Base-by-base conservation (phyloP, 805 yeast species). In the Nakazawaea siamensis region DNA sequence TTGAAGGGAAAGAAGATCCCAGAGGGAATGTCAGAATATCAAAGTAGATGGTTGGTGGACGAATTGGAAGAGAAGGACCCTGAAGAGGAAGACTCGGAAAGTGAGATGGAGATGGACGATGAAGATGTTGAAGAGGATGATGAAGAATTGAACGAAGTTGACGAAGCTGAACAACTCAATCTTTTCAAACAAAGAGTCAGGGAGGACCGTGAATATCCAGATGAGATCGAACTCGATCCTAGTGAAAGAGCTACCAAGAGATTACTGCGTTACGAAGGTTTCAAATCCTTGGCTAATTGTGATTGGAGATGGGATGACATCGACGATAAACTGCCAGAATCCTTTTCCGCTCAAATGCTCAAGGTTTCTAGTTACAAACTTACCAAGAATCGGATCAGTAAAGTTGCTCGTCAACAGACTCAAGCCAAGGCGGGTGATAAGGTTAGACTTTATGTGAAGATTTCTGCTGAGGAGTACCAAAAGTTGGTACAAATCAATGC, bases 191-290 rank as follows among this genome's bases (percentile, higher is more conserved):
- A 66, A 26, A 57, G 73, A 42, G 95, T 77, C 45, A 71, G 72
- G 40, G 97, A 88, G 37, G 97, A 86, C 53, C 68, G 75, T 24
- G 95, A 88, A 48, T 92, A 87, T 66, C 97, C 97, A 0, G 99
- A 92, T 58, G 98, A 92, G 60, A 60, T 90, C 37, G 97, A 92
- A 55, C 61, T 92, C 28, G 70, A 68, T 30, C 97, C 97, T 20
- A 52, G 57, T 5, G 88, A 73, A 44, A 69, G 81, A 4, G 97
- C 84, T 8, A 71, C 70, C 47, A 86, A 87, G 43, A 70, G 85
- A 43, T 66, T 92, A 38, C 58, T 66, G 20, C 73, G 87, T 42
- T 90, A 86, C 58, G 72, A 97, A 56, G 97, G 97, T 40, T 70
- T 88, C 44, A 84, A 85, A 56, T 82, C 83, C 24, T 59, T 94